Base-by-base conservation (phyloP, 2,329 filamentous ascomycete species). In the Fusarium xylarioides region DNA sequence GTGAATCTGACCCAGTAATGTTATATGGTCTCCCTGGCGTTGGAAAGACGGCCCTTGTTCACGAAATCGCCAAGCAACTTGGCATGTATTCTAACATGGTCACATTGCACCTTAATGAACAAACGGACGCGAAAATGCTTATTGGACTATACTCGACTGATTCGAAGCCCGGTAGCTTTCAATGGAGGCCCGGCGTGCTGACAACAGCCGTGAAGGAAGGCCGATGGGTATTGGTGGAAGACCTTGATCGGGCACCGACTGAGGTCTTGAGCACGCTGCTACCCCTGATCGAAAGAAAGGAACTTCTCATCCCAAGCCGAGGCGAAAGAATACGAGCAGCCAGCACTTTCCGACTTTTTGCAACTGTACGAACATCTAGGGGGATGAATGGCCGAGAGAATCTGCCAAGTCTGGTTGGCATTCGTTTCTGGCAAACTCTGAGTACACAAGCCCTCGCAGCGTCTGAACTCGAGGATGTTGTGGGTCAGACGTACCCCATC, bases 81-180 rank as follows among this genome's bases (percentile, higher is more conserved):
- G 93, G 93, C 69, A 94, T 94, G 82, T 89, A 93, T 28, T 89
- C 91, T 11, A 90, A 89, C 66, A 95, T 99, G 91, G 92, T 99
- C 58, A 98, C 95, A 7, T 86, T 99, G 35, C 95, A 99, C 82
- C 86, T 99, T 38, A 99, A 99, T 80, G 96, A 98, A 82, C 97
- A 99, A 82, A 98, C 95, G 5, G 96, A 99, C 82, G 95, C 95
- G 1, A 99, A 99, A 82, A 93, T 97, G 85, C 89, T 99, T 44
- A 90, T 99, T 71, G 96, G 96, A 7, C 90, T 98, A 80, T 98
- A 99, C 82, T 93, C 95, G 3, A 96, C 95, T 28, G 95, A 95
- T 65, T 90, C 92, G 21, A 93, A 92, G 68, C 95, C 95, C 2
- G 95, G 95, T 4, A 95, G 93, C 15, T 99, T 99, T 80, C 89